phyloP scores from a whole-genome alignment of 257 asterid species.

The Nyctanthes arbortristis region DNA sequence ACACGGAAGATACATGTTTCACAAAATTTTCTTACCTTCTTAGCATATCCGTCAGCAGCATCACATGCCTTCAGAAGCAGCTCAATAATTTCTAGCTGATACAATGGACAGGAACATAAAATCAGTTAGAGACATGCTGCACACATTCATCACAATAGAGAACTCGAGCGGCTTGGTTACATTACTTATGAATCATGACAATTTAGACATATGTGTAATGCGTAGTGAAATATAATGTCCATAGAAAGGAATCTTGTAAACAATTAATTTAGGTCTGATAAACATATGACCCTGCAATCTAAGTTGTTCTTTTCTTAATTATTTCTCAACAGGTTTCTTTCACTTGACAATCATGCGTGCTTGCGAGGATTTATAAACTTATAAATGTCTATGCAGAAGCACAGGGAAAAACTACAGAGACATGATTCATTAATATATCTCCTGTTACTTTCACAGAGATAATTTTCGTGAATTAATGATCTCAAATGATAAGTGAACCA shows the following conservation, averaged over 20 bases:
- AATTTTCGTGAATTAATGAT: neutral
- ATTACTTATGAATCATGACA: neutral
- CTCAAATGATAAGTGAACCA: neutral
- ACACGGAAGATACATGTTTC: neutral
- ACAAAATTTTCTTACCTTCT: conserved; percentile 48
- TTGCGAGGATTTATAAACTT: neutral
- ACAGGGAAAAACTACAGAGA: neutral
- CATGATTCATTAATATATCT: neutral
- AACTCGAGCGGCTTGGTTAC: neutral
- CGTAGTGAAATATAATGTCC: neutral
- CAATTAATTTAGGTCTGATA: neutral
- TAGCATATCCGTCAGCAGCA: conserved; percentile 45
- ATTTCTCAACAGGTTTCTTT: neutral
- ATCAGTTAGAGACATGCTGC: neutral
- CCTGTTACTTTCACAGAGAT: neutral
- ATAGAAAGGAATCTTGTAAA: neutral
- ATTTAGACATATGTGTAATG: neutral
- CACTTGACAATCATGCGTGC: neutral
- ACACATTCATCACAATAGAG: neutral
- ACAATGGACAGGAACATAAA: conserved; percentile 19
- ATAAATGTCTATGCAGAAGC: neutral
- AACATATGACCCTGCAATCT: neutral
- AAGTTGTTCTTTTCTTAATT: neutral
- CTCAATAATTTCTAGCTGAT: conserved; percentile 79
- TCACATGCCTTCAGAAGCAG: conserved; percentile 81